Evolutionary conservation across 441 rosid species (phyloP).

Genomic region (Aleurites moluccanus): DNA sequence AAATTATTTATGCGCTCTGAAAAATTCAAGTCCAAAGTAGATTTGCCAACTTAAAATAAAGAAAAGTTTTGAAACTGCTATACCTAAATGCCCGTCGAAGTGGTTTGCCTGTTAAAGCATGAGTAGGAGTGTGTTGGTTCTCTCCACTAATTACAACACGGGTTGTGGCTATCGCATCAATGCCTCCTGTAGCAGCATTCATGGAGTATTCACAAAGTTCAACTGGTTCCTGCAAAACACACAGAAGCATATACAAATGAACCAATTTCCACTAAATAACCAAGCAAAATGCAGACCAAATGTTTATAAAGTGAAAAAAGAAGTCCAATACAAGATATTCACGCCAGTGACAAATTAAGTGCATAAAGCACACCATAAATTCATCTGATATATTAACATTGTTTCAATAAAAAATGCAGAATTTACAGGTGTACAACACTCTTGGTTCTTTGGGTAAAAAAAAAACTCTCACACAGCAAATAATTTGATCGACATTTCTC

Average conservation of each 20-base stretch:
- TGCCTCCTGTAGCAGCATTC: conserved; percentile 86
- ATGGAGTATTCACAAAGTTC: conserved; percentile 80
- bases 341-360: not conserved
- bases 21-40: conserved; percentile 11
- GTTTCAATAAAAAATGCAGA: not conserved
- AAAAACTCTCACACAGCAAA: too few species aligned
- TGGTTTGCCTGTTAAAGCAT: conserved; percentile 59
- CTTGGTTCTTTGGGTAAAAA: not conserved
- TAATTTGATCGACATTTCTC: not conserved
- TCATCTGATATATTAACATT: not conserved
- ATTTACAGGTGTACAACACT: not conserved
- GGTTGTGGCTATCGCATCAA: conserved; percentile 92
- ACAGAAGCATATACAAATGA: not conserved
- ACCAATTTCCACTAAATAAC: not conserved
- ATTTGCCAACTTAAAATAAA: not conserved
- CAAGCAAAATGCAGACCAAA: not conserved
- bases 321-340: not conserved
- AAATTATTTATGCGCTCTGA: not conserved
- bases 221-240: conserved; percentile 52
- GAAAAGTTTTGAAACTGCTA: not conserved
- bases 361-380: not conserved
- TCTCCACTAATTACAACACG: conserved; percentile 78
- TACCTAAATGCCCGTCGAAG: conserved; percentile 71
- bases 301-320: not conserved
- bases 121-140: conserved; percentile 38